Percentiles rank a stretch among this genome's conserved stretches.
Evolutionary conservation across 2,329 filamentous ascomycete species (phyloP).

Genomic region (Aspergillus amoenus): DNA sequence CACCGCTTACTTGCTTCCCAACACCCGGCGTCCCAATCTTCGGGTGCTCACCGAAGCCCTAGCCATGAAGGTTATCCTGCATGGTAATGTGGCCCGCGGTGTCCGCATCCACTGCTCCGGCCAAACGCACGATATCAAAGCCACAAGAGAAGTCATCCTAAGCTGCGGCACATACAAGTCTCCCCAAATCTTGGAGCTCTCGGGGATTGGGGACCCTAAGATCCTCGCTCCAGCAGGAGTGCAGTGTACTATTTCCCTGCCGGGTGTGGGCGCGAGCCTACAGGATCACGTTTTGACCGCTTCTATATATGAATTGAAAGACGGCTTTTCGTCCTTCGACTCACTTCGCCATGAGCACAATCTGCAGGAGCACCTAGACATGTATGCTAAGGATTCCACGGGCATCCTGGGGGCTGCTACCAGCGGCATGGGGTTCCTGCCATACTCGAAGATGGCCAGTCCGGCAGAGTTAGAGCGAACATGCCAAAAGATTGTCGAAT

Average conservation of each 20-base stretch:
- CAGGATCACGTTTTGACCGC: constrained; percentile 41
- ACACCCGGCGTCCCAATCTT: neutral
- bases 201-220: constrained; percentile 55
- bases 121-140: neutral
- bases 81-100: neutral
- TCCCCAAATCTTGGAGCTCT: constrained; percentile 61
- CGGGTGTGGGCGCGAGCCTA: constrained; percentile 49
- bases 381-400: too few species aligned
- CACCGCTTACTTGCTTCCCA: neutral
- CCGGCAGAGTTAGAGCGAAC: too few species aligned
- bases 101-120: neutral
- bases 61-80: neutral
- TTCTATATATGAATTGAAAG: too few species aligned
- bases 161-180: constrained; percentile 58
- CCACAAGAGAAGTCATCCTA: constrained; percentile 48
- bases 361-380: too few species aligned
- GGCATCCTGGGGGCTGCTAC: too few species aligned
- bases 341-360: too few species aligned
- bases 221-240: constrained; percentile 44
- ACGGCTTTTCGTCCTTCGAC: too few species aligned
- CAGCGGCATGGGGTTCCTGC: too few species aligned
- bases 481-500: too few species aligned
- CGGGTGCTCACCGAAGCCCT: neutral
- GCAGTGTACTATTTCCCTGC: constrained; percentile 42
- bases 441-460: too few species aligned